These are phyloP conservation scores for Malassezia cuniculi DNA, from an alignment of 1,284 basidiomycete species.

Conservation along the genomic window DNA sequence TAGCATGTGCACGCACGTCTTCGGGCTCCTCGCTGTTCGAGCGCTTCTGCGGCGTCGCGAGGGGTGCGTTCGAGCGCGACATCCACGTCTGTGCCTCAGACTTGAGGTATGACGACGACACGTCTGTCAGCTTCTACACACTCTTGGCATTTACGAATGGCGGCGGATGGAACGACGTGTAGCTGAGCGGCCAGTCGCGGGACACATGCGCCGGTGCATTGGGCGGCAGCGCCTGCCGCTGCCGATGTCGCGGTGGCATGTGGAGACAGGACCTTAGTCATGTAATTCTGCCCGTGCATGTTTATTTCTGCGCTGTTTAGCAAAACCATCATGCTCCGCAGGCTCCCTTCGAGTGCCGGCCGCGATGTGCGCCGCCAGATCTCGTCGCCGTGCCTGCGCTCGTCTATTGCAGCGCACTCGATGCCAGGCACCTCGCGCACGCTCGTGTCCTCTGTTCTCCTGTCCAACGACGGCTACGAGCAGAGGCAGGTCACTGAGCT, in stretches of 20 bases:
- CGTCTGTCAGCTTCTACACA: constrained; percentile 20
- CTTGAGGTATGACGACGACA: constrained; percentile 39
- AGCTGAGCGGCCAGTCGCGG: constrained; percentile 29
- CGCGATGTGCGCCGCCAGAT: constrained; percentile 6
- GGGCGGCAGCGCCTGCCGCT: constrained; percentile 24
- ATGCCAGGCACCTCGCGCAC: constrained; percentile 1
- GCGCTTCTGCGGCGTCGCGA: constrained; percentile 6
- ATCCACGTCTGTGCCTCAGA: constrained; percentile 41
- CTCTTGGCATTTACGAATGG: constrained; percentile 40
- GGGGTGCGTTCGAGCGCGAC: constrained; percentile 17
- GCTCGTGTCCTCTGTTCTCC: constrained; percentile 32
- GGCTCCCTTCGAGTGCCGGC: background rate
- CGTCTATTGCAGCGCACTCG: background rate
- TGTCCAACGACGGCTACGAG: constrained; percentile 31
- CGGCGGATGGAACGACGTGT: constrained; percentile 34
- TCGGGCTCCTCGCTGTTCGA: constrained; percentile 15
- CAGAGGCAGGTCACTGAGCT: constrained; percentile 26
- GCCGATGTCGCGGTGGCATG: background rate
- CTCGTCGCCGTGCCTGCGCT: constrained; percentile 6
- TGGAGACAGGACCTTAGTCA: background rate
- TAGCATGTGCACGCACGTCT: constrained; percentile 17
- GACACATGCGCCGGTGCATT: constrained; percentile 26
- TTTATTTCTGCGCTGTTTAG: background rate
- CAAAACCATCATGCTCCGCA: constrained; percentile 6
- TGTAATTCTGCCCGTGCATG: background rate